Percentiles rank a stretch among this genome's conserved stretches.
Evolutionary conservation across 2,329 filamentous ascomycete species (phyloP).

Genomic region (Talaromyces atroroseus): DNA sequence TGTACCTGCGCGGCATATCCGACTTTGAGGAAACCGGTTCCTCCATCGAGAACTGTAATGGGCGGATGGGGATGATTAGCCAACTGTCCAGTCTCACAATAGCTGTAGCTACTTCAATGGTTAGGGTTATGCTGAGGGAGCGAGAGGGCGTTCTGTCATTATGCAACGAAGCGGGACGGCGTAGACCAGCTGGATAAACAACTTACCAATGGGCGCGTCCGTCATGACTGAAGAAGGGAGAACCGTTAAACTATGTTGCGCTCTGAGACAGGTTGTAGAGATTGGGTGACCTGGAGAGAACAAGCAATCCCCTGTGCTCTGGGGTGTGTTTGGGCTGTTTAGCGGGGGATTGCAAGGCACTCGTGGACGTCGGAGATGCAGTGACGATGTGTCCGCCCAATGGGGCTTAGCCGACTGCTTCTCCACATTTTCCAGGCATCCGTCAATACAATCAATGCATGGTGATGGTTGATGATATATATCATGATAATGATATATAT

Average conservation of each 20-base stretch:
- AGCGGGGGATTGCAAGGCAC: conserved; percentile 5
- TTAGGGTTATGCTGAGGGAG: conserved; percentile 18
- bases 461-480: neutral
- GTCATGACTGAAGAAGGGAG: conserved; percentile 32
- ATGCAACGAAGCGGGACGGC: neutral
- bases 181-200: conserved; percentile 6
- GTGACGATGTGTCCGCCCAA: conserved; percentile 15
- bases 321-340: conserved; percentile 1
- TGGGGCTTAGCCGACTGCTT: conserved; percentile 12
- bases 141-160: conserved; percentile 1
- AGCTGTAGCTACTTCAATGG: neutral
- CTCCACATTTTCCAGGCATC: conserved; percentile 6
- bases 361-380: conserved; percentile 5
- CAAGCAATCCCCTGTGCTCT: neutral
- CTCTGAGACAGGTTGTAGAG: neutral
- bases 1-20: conserved; percentile 86
- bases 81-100: neutral
- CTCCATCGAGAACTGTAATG: conserved; percentile 87
- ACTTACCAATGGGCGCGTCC: conserved; percentile 46
- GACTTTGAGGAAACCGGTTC: conserved; percentile 99
- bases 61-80: conserved; percentile 23
- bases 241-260: neutral
- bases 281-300: neutral
- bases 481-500: neutral
- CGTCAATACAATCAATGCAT: neutral